These are phyloP conservation scores for Glonium stellatum DNA, from an alignment of 495 filamentous ascomycete genomes.

Conservation along the genomic window DNA sequence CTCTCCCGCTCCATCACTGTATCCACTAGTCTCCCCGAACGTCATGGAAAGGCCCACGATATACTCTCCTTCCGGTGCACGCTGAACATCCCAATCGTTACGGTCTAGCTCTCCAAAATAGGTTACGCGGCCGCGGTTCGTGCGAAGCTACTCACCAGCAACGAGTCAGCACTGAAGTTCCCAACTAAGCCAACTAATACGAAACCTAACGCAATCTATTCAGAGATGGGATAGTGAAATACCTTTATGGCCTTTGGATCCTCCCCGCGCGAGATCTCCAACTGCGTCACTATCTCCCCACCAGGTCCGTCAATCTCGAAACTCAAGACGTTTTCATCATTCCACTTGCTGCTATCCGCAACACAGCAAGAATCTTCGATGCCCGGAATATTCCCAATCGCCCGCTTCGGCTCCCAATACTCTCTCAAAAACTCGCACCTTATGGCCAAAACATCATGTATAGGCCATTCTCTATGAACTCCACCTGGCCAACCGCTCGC, in stretches of 20 bases:
- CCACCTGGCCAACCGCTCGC: background rate
- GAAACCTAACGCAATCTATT: background rate
- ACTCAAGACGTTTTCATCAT: background rate
- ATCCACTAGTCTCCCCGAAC: background rate
- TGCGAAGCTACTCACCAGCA: background rate
- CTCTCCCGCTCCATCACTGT: background rate
- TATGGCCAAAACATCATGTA: background rate
- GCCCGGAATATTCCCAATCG: background rate
- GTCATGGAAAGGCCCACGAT: background rate
- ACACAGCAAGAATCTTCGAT: background rate
- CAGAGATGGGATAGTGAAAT: background rate
- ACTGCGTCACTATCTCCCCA: background rate
- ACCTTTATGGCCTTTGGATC: background rate
- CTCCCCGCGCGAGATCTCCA: background rate
- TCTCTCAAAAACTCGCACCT: background rate
- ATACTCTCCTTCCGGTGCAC: background rate
- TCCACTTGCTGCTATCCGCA: background rate
- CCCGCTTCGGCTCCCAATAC: background rate
- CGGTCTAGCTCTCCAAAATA: background rate
- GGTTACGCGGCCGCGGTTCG: background rate
- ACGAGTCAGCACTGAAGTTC: background rate
- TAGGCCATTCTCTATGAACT: background rate
- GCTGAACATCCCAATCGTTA: background rate
- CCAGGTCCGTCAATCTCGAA: background rate
- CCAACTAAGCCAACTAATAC: background rate